phyloP scores from a whole-genome alignment of 805 yeast species.

The Wickerhamiella brachini region DNA sequence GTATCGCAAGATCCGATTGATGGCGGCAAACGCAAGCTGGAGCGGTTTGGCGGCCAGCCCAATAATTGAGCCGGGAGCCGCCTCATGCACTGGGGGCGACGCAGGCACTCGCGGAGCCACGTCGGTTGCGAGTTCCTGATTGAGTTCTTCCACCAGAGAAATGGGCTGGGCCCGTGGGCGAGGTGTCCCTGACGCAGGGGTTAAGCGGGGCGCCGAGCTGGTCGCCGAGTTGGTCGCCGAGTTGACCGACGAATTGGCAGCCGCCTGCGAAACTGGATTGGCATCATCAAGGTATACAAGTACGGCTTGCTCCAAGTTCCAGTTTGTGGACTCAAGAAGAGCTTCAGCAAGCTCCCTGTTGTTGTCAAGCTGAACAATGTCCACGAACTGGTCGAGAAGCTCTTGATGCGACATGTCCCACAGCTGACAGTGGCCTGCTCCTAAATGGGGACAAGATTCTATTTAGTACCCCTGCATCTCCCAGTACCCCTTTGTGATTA shows the following conservation, averaged over 20 bases:
- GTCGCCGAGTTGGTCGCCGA: too few species aligned
- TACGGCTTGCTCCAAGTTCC: slow-evolving; percentile 28
- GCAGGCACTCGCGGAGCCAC: slow-evolving; percentile 22
- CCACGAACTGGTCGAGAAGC: slow-evolving; percentile 19
- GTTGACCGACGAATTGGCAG: too few species aligned
- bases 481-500: not conserved
- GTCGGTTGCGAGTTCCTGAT: slow-evolving; percentile 16
- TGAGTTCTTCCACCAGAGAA: slow-evolving; percentile 21
- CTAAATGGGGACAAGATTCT: too few species aligned
- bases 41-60: slow-evolving; percentile 25
- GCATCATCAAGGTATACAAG: slow-evolving; percentile 12
- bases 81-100: slow-evolving; percentile 18
- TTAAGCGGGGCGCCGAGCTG: too few species aligned
- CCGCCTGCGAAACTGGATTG: not conserved
- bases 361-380: slow-evolving; percentile 23
- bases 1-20: slow-evolving; percentile 8
- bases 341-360: slow-evolving; percentile 20
- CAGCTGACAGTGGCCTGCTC: not conserved
- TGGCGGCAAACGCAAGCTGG: slow-evolving; percentile 21
- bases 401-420: not conserved
- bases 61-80: slow-evolving; percentile 20
- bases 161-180: slow-evolving; percentile 8
- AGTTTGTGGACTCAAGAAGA: slow-evolving; percentile 23
- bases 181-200: too few species aligned
- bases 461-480: too few species aligned